These are phyloP conservation scores for Avena sativa DNA, from an alignment of 176 grass and related monocot genomes.

Conservation along the genomic window DNA sequence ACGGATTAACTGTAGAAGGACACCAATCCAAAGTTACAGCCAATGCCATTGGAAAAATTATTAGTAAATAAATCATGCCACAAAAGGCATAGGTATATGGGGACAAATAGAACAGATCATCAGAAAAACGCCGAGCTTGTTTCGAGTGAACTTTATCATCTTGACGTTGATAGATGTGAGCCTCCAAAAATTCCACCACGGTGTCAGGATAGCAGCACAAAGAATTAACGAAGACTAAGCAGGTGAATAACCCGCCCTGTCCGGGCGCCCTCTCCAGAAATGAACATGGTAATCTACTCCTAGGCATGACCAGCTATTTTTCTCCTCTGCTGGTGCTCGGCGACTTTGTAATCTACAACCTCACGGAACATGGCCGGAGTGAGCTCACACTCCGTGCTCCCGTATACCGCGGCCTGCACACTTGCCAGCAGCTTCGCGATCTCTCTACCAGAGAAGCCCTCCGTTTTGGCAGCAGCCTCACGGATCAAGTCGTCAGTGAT, in stretches of 20 bases:
- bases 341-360: constrained; percentile 93
- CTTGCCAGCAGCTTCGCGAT: constrained; percentile 90
- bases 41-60: neutral
- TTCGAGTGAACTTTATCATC: neutral
- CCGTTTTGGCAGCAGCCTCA: constrained; percentile 83
- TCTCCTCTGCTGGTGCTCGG: constrained; percentile 93
- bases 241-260: constrained; percentile 12
- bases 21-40: neutral
- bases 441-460: constrained; percentile 97
- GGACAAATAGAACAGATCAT: neutral
- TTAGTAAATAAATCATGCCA: neutral
- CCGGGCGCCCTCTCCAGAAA: neutral
- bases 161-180: constrained; percentile 20
- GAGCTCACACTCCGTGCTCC: constrained; percentile 85
- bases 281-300: constrained; percentile 31
- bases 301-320: constrained; percentile 68
- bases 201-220: constrained; percentile 42
- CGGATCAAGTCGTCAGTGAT: constrained; percentile 75
- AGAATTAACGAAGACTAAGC: constrained; percentile 44
- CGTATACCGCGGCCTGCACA: constrained; percentile 86
- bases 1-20: neutral
- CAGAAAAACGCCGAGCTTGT: constrained; percentile 31
- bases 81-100: neutral
- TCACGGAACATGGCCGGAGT: constrained; percentile 82
- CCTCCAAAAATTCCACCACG: constrained; percentile 42